Conservation (phyloP, 495 filamentous ascomycete genomes). For the Collariella sp. region DNA sequence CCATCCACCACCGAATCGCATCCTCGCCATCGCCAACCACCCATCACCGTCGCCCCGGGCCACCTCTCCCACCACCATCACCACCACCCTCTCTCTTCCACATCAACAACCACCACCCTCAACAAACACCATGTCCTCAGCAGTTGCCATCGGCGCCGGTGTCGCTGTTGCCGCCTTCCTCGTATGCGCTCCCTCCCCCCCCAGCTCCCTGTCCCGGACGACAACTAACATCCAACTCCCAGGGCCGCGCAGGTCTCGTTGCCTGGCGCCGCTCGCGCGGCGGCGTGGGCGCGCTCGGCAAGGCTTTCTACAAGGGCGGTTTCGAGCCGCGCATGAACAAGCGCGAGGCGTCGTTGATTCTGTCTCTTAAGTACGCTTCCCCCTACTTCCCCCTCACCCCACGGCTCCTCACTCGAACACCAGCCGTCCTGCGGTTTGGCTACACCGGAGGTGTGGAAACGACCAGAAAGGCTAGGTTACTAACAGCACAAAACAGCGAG, state of each 20-base stretch:
- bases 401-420: too few species aligned
- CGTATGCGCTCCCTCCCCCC: slow-evolving; percentile 37
- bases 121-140: slow-evolving; percentile 56
- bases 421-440: too few species aligned
- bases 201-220: not conserved
- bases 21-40: slow-evolving; percentile 1
- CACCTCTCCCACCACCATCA: not conserved
- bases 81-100: slow-evolving; percentile 7
- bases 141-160: slow-evolving; percentile 69
- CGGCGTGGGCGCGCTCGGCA: slow-evolving; percentile 67
- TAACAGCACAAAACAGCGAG: slow-evolving; percentile 50
- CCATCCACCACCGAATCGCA: not conserved
- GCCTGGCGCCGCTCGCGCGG: slow-evolving; percentile 77
- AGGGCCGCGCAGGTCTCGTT: slow-evolving; percentile 88
- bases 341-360: slow-evolving; percentile 81
- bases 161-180: slow-evolving; percentile 67
- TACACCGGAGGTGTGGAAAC: not conserved
- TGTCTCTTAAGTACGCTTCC: slow-evolving; percentile 76
- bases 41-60: not conserved
- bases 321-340: slow-evolving; percentile 92
- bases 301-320: slow-evolving; percentile 92
- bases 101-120: not conserved
- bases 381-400: not conserved
- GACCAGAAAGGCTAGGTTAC: not conserved
- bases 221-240: not conserved